These are phyloP conservation scores for Diplosphaera chodatii DNA, from an alignment of 139 green algal genomes.

Conservation along the genomic window DNA sequence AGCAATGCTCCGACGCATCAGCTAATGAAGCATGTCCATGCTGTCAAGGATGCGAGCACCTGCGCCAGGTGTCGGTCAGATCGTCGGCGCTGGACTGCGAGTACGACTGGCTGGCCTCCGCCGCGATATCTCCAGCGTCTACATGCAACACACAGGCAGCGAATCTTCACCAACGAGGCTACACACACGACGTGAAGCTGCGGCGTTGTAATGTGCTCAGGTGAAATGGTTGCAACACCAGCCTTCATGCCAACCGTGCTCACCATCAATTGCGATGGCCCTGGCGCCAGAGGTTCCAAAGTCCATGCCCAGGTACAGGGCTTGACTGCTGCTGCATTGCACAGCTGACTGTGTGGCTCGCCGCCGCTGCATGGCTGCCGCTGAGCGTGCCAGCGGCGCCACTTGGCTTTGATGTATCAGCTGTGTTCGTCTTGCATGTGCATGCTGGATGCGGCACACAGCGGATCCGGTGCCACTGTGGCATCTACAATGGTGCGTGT, in stretches of 20 bases:
- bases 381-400: too few species aligned
- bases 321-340: neutral
- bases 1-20: too few species aligned
- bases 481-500: too few species aligned
- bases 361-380: too few species aligned
- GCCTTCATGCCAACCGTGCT: neutral
- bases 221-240: neutral
- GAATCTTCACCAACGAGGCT: neutral
- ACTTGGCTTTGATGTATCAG: too few species aligned
- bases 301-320: conserved; percentile 69
- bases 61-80: conserved; percentile 33
- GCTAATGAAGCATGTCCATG: neutral
- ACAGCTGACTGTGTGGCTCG: too few species aligned
- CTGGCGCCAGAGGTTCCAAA: conserved; percentile 85
- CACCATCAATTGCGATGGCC: conserved; percentile 68
- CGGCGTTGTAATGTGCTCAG: too few species aligned
- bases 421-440: too few species aligned
- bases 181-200: too few species aligned
- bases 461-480: too few species aligned
- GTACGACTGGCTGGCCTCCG: neutral
- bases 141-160: neutral
- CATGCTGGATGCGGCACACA: too few species aligned
- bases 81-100: neutral
- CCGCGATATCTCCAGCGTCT: neutral
- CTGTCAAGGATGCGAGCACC: neutral